Conservation (phyloP, 148 eudicot species). For the Fagopyrum esculentum region DNA sequence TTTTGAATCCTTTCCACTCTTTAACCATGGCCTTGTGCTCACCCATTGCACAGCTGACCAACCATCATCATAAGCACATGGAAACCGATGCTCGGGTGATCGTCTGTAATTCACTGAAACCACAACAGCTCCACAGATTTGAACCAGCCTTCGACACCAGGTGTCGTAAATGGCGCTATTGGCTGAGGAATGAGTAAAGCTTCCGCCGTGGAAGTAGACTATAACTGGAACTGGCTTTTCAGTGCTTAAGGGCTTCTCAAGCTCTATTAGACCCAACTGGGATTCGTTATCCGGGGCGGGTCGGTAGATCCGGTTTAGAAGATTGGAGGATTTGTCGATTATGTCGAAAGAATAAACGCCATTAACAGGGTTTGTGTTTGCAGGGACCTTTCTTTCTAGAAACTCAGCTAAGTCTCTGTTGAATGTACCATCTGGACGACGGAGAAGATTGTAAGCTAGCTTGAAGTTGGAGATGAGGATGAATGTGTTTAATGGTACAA, state of each 20-base stretch:
- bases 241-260: constrained; percentile 48
- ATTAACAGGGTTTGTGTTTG: constrained; percentile 53
- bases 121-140: constrained; percentile 54
- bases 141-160: constrained; percentile 61
- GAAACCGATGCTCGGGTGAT: constrained; percentile 64
- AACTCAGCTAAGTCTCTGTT: constrained; percentile 61
- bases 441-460: constrained; percentile 65
- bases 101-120: constrained; percentile 73
- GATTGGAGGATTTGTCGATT: constrained; percentile 41
- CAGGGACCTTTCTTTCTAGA: constrained; percentile 63
- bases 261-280: constrained; percentile 33
- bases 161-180: constrained; percentile 72
- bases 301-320: constrained; percentile 50
- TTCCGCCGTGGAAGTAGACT: constrained; percentile 77
- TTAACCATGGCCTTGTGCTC: constrained; percentile 51
- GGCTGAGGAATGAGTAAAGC: constrained; percentile 73
- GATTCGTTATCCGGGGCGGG: constrained; percentile 29
- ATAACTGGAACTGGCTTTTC: constrained; percentile 58
- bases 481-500: constrained; percentile 82
- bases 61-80: constrained; percentile 82
- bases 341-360: constrained; percentile 72
- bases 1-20: constrained; percentile 42
- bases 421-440: constrained; percentile 72
- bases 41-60: constrained; percentile 76
- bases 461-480: constrained; percentile 81